Conservation (phyloP, 1,284 basidiomycete species). For the Cutaneotrichosporon cavernicola region DNA sequence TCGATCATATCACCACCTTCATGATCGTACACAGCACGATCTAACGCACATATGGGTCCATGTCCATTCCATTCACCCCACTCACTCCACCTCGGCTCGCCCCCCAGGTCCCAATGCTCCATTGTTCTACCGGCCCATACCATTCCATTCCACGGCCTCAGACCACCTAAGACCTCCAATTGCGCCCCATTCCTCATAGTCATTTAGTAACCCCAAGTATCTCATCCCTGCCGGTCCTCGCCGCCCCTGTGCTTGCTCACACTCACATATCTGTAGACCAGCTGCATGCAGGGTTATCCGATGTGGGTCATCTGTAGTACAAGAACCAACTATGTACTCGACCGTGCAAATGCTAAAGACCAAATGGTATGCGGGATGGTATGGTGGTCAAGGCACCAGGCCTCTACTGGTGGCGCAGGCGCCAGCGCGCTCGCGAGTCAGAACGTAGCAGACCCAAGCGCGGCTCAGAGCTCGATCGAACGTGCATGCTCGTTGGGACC, state of each 20-base stretch:
- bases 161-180: too few relatives aligned
- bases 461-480: slow-evolving; percentile 6
- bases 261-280: not conserved
- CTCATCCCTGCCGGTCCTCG: not conserved
- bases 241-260: not conserved
- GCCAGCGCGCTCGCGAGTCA: slow-evolving; percentile 3
- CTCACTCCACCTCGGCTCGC: too few relatives aligned
- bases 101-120: too few relatives aligned
- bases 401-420: not conserved
- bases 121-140: too few relatives aligned
- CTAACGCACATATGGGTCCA: too few relatives aligned
- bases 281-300: slow-evolving; percentile 13
- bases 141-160: too few relatives aligned
- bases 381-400: slow-evolving; percentile 3
- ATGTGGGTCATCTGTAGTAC: slow-evolving; percentile 11
- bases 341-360: slow-evolving; percentile 12
- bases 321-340: slow-evolving; percentile 1
- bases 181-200: too few relatives aligned
- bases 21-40: too few relatives aligned
- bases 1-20: too few relatives aligned
- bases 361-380: not conserved
- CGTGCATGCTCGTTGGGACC: slow-evolving; percentile 1
- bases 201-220: not conserved
- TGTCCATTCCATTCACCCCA: too few relatives aligned
- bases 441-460: not conserved